phyloP scores from a whole-genome alignment of 164 flowering plant genomes.

The Berberis thunbergii region DNA sequence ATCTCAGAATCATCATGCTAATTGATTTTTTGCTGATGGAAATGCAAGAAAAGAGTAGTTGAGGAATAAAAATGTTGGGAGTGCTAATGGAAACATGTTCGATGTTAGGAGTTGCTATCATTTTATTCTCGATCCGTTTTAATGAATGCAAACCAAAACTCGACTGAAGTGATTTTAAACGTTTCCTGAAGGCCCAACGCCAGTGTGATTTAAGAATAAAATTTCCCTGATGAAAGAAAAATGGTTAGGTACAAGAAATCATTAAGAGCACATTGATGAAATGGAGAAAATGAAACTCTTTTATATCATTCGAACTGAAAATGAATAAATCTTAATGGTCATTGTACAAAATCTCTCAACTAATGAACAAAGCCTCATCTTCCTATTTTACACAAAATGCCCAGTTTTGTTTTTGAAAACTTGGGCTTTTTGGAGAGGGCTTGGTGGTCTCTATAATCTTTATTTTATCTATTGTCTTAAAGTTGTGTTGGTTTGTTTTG shows the following conservation, averaged over 20 bases:
- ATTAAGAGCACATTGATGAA: no score
- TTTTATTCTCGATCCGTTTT: neutral
- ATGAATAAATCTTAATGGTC: slow-evolving; percentile 2
- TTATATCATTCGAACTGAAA: slow-evolving; percentile 12
- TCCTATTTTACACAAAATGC: slow-evolving; percentile 37
- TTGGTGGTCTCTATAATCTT: slow-evolving; percentile 19
- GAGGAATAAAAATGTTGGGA: no score
- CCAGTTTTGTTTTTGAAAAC: slow-evolving; percentile 12
- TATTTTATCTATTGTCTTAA: slow-evolving; percentile 5
- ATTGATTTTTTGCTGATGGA: no score
- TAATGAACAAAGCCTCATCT: slow-evolving; percentile 43
- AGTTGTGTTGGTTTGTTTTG: neutral
- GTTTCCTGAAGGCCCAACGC: no score
- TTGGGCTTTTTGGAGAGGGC: slow-evolving; percentile 57
- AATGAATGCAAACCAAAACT: neutral
- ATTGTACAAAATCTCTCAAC: slow-evolving; percentile 1
- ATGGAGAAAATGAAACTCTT: neutral
- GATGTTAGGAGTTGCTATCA: neutral
- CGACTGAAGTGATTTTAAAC: no score
- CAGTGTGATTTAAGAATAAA: no score
- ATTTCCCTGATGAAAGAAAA: no score
- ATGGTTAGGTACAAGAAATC: no score
- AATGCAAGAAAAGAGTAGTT: no score
- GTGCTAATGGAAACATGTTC: no score
- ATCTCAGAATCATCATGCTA: no score